phyloP scores from a whole-genome alignment of 129 eudicot species.

The Glebionis coronaria region DNA sequence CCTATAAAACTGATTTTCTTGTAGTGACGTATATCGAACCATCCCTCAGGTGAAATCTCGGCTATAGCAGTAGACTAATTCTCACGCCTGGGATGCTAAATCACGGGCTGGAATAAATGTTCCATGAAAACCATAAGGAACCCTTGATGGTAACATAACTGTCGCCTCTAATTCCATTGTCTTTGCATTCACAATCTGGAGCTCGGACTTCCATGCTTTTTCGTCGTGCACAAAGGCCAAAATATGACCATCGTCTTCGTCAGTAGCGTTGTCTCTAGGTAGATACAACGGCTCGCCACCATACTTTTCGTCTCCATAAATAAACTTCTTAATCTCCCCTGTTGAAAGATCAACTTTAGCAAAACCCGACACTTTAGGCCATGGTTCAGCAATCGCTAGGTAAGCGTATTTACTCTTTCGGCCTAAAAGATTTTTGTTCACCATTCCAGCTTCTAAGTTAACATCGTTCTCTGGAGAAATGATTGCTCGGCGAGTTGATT shows the following conservation, averaged over 20 bases:
- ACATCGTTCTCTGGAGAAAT: slow-evolving; percentile 38
- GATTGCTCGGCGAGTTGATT: slow-evolving; percentile 40
- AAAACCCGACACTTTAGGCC: slow-evolving; percentile 64
- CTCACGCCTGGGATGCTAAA: slow-evolving; percentile 39
- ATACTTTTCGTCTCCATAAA: slow-evolving; percentile 40
- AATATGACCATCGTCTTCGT: slow-evolving; percentile 51
- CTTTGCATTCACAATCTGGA: slow-evolving; percentile 48
- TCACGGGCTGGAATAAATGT: slow-evolving; percentile 43
- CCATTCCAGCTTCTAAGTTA: slow-evolving; percentile 62
- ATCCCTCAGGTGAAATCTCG: slow-evolving; percentile 49
- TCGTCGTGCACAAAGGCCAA: slow-evolving; percentile 56
- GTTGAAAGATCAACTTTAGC: slow-evolving; percentile 49
- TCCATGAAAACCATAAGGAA: slow-evolving; percentile 59
- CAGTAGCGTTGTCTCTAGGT: slow-evolving; percentile 28
- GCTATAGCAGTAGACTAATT: neutral
- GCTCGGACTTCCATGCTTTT: slow-evolving; percentile 45
- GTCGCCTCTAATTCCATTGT: slow-evolving; percentile 45
- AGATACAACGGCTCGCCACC: slow-evolving; percentile 59
- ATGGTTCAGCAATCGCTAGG: slow-evolving; percentile 56
- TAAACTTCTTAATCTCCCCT: slow-evolving; percentile 40
- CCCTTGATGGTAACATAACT: slow-evolving; percentile 47
- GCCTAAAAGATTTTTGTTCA: slow-evolving; percentile 45
- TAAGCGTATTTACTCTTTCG: slow-evolving; percentile 46
- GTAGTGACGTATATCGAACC: slow-evolving; percentile 32
- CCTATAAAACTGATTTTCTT: too few species aligned